Percentiles rank a stretch among this genome's conserved stretches.
Conservation (phyloP, 1,284 basidiomycete species). For the Rhodotorula sp. region DNA sequence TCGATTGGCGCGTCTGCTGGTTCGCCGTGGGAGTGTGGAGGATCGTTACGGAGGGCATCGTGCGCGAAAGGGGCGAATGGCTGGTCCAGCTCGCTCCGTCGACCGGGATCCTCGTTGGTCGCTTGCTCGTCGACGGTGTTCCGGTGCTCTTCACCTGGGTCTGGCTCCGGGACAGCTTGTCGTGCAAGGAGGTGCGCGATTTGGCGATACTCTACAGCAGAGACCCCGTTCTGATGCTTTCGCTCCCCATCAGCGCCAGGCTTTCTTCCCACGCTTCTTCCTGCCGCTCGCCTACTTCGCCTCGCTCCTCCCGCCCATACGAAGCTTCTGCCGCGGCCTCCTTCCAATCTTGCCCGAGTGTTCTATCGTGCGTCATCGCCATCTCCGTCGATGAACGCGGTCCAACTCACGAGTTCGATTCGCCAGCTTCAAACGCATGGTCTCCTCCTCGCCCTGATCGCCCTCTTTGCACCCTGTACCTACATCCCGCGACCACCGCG, state of each 20-base stretch:
- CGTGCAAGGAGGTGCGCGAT: slow-evolving; percentile 5
- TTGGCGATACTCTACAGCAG: too few relatives aligned
- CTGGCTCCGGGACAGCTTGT: slow-evolving; percentile 4
- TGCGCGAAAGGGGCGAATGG: neutral
- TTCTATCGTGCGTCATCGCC: slow-evolving; percentile 8
- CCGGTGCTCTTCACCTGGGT: neutral
- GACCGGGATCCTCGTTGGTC: slow-evolving; percentile 5
- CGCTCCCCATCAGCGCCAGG: neutral
- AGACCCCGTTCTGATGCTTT: neutral
- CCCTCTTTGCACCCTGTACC: neutral
- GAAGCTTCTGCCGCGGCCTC: neutral
- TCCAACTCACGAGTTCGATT: neutral
- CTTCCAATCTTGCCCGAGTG: neutral
- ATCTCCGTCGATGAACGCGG: too few relatives aligned
- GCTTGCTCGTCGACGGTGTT: slow-evolving; percentile 12
- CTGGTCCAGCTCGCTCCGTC: slow-evolving; percentile 4
- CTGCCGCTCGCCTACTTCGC: slow-evolving; percentile 2
- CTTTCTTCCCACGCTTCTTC: slow-evolving; percentile 1
- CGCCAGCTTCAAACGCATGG: slow-evolving; percentile 26
- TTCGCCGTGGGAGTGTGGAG: neutral
- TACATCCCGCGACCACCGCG: neutral
- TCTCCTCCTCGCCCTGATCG: slow-evolving; percentile 10
- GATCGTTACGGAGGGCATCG: slow-evolving; percentile 1
- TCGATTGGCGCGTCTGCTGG: slow-evolving; percentile 23
- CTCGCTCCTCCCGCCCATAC: neutral